These are phyloP conservation scores for Carpediemonas membranifera DNA, from an alignment of 78 protist species.

Conservation along the genomic window DNA sequence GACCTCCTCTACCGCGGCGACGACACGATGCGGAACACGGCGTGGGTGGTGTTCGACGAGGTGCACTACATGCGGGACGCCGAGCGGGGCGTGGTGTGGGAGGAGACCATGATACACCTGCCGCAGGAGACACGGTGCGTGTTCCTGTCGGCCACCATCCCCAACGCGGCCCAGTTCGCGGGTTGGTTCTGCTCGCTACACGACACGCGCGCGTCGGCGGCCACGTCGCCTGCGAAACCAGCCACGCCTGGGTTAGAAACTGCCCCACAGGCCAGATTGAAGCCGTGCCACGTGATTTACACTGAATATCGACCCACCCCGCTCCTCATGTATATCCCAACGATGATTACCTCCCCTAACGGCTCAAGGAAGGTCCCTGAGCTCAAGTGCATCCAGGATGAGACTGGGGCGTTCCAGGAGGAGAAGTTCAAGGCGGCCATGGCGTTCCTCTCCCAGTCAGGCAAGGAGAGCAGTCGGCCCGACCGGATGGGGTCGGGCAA, in stretches of 20 bases:
- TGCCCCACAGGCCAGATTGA: neutral
- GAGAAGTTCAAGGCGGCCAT: too few relatives aligned
- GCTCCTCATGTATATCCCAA: too few relatives aligned
- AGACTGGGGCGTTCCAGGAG: too few relatives aligned
- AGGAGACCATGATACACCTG: conserved; percentile 65
- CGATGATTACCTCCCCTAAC: conserved; percentile 35
- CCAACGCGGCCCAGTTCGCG: conserved; percentile 73
- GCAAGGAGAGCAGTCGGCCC: too few relatives aligned
- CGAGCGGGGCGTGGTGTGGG: conserved; percentile 85
- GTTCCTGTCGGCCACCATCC: conserved; percentile 78
- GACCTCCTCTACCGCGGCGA: conserved; percentile 90
- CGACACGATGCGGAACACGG: conserved; percentile 63
- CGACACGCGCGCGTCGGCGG: too few relatives aligned
- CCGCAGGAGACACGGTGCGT: conserved; percentile 63
- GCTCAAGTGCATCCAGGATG: too few relatives aligned
- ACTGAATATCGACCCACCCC: conserved; percentile 90
- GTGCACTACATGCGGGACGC: conserved; percentile 65
- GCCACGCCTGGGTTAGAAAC: too few relatives aligned
- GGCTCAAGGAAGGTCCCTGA: too few relatives aligned
- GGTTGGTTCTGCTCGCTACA: conserved; percentile 41
- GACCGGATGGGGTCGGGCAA: too few relatives aligned
- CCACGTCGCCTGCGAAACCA: too few relatives aligned
- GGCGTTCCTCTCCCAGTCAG: too few relatives aligned
- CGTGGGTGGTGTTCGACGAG: conserved; percentile 79
- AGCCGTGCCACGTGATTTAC: conserved; percentile 59